Evolutionary conservation across 2,329 filamentous ascomycete genomes (phyloP).

Genomic region (Proliferodiscus dingleyae): DNA sequence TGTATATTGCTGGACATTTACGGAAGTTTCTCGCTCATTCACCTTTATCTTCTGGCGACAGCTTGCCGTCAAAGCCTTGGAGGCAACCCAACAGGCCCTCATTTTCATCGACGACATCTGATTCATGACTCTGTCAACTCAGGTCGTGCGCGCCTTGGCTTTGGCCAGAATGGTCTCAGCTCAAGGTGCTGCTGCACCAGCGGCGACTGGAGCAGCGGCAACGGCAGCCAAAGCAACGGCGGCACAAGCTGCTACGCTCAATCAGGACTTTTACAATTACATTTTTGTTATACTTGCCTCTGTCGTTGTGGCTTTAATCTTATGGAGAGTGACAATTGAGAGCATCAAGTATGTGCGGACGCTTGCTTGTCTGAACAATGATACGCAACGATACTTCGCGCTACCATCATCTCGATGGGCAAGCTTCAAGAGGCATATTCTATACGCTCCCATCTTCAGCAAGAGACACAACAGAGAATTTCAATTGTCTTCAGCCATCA

Average conservation of each 20-base stretch:
- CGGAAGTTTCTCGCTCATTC: constrained; percentile 9
- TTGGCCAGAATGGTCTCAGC: constrained; percentile 19
- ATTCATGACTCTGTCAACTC: constrained; percentile 16
- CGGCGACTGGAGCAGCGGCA: constrained; percentile 12
- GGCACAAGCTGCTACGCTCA: constrained; percentile 30
- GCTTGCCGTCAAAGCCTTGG: constrained; percentile 1
- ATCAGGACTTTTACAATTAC: constrained; percentile 55
- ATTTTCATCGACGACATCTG: neutral
- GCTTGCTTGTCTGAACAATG: constrained; percentile 71
- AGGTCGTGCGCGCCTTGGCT: constrained; percentile 19
- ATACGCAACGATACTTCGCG: constrained; percentile 75
- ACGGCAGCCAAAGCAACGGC: constrained; percentile 4
- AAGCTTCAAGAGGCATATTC: constrained; percentile 62
- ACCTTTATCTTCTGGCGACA: neutral
- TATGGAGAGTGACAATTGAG: constrained; percentile 61
- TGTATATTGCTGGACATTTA: constrained; percentile 21
- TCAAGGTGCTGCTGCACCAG: constrained; percentile 13
- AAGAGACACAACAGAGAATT: constrained; percentile 75
- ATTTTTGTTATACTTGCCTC: constrained; percentile 59
- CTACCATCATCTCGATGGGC: constrained; percentile 48
- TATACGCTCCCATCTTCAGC: constrained; percentile 66
- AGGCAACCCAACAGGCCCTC: neutral
- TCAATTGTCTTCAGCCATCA: constrained; percentile 61
- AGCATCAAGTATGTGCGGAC: constrained; percentile 65
- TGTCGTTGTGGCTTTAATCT: constrained; percentile 56